phyloP scores from a whole-genome alignment of 2,329 filamentous ascomycete genomes.

The Exophiala mesophila region DNA sequence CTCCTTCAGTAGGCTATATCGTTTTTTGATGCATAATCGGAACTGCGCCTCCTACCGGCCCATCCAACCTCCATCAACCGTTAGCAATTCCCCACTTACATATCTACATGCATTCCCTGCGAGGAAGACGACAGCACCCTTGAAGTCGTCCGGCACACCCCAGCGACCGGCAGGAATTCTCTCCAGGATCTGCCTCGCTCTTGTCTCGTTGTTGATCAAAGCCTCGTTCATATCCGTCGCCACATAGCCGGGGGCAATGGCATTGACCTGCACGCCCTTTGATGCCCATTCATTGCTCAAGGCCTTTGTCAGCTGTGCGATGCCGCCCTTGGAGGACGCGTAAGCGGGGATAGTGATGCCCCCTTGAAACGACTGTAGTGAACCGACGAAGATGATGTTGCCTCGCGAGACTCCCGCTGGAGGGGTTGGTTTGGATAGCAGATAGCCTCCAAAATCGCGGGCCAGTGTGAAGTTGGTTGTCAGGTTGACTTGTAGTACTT shows the following conservation, averaged over 20 bases:
- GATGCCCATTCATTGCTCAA: constrained; percentile 80
- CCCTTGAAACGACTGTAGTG: constrained; percentile 77
- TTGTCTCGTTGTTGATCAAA: constrained; percentile 64
- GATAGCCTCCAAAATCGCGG: constrained; percentile 73
- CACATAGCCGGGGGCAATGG: constrained; percentile 84
- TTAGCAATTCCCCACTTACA: constrained; percentile 45
- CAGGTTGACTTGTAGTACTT: constrained; percentile 83
- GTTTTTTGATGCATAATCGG: too few relatives aligned
- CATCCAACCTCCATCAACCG: constrained; percentile 30
- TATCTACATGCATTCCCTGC: constrained; percentile 43
- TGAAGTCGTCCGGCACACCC: constrained; percentile 58
- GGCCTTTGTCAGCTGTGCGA: constrained; percentile 78
- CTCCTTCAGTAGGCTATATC: too few relatives aligned
- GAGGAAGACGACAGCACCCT: constrained; percentile 48
- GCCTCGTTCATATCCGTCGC: constrained; percentile 93
- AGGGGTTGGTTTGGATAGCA: constrained; percentile 54
- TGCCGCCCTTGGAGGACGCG: constrained; percentile 77
- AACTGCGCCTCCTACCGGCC: too few relatives aligned
- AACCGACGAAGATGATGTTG: constrained; percentile 75
- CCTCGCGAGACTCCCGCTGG: constrained; percentile 15
- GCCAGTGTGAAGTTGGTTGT: constrained; percentile 73
- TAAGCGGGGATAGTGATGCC: constrained; percentile 86
- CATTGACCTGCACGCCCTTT: constrained; percentile 79
- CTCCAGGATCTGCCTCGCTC: constrained; percentile 68
- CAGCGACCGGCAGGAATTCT: constrained; percentile 80